phyloP scores from a whole-genome alignment of 202 grass and related monocot species.

The Zizania palustris region DNA sequence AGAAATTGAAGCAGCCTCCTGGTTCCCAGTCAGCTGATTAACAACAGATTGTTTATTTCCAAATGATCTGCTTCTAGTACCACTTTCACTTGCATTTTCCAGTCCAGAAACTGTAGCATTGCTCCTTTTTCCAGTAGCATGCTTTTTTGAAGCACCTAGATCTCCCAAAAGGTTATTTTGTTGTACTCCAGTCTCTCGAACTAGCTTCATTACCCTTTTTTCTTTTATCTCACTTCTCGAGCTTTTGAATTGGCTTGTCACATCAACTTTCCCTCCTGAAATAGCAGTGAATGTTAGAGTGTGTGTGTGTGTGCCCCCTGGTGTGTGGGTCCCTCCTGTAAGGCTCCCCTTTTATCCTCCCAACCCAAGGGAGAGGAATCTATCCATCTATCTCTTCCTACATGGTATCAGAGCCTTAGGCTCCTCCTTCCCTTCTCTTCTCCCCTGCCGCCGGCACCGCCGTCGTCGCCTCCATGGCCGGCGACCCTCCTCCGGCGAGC shows the following conservation, averaged over 20 bases:
- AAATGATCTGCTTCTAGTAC: conserved; percentile 48
- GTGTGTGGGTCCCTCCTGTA: no score
- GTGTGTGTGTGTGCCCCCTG: no score
- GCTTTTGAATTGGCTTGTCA: conserved; percentile 54
- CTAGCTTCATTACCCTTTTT: conserved; percentile 60
- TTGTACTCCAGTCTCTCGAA: conserved; percentile 50
- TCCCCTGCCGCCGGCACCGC: no score
- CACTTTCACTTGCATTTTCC: conserved; percentile 51
- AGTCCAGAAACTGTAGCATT: conserved; percentile 40
- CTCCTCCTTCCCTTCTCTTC: no score
- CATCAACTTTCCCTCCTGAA: conserved; percentile 62
- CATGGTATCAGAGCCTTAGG: no score
- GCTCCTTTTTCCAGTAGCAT: conserved; percentile 55
- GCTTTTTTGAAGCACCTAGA: conserved; percentile 50
- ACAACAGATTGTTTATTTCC: conserved; percentile 38
- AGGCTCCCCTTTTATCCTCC: no score
- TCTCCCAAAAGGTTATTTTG: conserved; percentile 54
- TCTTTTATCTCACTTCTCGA: conserved; percentile 57
- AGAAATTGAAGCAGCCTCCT: conserved; percentile 38
- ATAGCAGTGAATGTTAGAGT: background rate
- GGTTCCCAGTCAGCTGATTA: conserved; percentile 38
- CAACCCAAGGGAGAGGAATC: no score
- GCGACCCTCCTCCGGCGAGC: no score
- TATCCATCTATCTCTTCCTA: no score
- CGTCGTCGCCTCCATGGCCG: no score